A percentile compares a stretch with the other conserved stretches of the same genome.
Conservation (phyloP, 192 early-diverging fungal genomes). For the Coemansia asiatica region DNA sequence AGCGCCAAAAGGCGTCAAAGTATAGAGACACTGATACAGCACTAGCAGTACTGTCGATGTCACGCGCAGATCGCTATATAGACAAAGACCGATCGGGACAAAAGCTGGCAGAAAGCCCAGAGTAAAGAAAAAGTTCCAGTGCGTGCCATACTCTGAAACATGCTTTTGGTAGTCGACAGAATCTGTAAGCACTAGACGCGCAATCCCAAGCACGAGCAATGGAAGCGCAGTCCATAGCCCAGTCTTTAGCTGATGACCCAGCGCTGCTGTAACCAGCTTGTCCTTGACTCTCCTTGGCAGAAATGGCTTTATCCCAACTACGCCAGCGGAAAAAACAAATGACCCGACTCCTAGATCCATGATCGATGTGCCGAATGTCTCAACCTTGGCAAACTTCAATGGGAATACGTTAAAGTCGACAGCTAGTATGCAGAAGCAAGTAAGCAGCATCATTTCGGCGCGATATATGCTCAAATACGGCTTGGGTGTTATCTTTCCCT, state of each 20-base stretch:
- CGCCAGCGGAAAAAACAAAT: constrained; percentile 89
- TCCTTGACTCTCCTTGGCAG: constrained; percentile 37
- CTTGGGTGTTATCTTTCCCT: constrained; percentile 42
- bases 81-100: constrained; percentile 61
- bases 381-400: constrained; percentile 84
- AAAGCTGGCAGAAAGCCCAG: constrained; percentile 82
- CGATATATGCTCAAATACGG: constrained; percentile 70
- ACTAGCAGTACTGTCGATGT: constrained; percentile 57
- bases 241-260: constrained; percentile 52
- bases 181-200: constrained; percentile 69
- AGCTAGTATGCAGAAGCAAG: constrained; percentile 85
- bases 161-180: constrained; percentile 92
- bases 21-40: constrained; percentile 64
- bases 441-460: constrained; percentile 75
- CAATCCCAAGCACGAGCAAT: constrained; percentile 73
- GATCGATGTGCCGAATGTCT: constrained; percentile 86
- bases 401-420: constrained; percentile 95
- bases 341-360: constrained; percentile 96
- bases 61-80: constrained; percentile 60
- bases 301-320: constrained; percentile 71
- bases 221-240: constrained; percentile 60
- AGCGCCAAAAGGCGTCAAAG: constrained; percentile 59
- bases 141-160: constrained; percentile 90
- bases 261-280: constrained; percentile 22
- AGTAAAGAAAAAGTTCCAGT: constrained; percentile 99